phyloP scores from a whole-genome alignment of 805 yeast genomes.

The Metschnikowia orientalis region DNA sequence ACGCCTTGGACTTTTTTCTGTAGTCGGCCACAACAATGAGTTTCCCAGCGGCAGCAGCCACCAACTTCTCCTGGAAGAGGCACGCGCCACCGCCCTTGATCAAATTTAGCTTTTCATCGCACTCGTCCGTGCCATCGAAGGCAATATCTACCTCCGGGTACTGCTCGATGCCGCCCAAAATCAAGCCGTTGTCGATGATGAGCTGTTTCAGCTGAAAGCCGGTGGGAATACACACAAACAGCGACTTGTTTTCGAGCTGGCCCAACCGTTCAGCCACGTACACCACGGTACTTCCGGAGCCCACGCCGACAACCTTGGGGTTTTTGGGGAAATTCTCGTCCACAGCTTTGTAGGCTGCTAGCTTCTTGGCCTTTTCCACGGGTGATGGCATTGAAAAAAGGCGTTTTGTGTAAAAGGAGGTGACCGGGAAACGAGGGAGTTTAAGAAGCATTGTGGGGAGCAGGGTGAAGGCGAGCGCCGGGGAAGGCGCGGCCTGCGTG shows the following conservation, averaged over 20 bases:
- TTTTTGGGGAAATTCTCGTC: slow-evolving; percentile 72
- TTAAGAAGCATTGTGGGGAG: slow-evolving; percentile 3
- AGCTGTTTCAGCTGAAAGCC: slow-evolving; percentile 93
- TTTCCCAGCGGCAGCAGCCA: slow-evolving; percentile 71
- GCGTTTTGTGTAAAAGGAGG: not conserved
- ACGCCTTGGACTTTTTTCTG: slow-evolving; percentile 67
- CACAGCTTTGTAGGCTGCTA: slow-evolving; percentile 89
- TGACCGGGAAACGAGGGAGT: not conserved
- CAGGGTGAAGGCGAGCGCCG: slow-evolving; percentile 1
- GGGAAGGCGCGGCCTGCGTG: slow-evolving; percentile 3
- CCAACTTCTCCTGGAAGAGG: slow-evolving; percentile 90
- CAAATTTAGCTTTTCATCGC: slow-evolving; percentile 72
- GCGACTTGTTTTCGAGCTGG: slow-evolving; percentile 48
- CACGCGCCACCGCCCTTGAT: slow-evolving; percentile 99
- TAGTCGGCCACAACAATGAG: slow-evolving; percentile 91
- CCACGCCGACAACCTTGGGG: slow-evolving; percentile 83
- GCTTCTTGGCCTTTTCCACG: slow-evolving; percentile 79
- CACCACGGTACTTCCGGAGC: slow-evolving; percentile 97
- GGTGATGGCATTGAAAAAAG: slow-evolving; percentile 18
- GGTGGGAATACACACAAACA: slow-evolving; percentile 84
- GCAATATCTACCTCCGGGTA: slow-evolving; percentile 82
- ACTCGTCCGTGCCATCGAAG: slow-evolving; percentile 98
- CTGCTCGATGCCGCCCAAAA: slow-evolving; percentile 78
- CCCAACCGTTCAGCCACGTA: slow-evolving; percentile 94
- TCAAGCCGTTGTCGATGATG: slow-evolving; percentile 75